Base-by-base conservation (phyloP, 2,329 filamentous ascomycete species). In the Colletotrichum tofieldiae region DNA sequence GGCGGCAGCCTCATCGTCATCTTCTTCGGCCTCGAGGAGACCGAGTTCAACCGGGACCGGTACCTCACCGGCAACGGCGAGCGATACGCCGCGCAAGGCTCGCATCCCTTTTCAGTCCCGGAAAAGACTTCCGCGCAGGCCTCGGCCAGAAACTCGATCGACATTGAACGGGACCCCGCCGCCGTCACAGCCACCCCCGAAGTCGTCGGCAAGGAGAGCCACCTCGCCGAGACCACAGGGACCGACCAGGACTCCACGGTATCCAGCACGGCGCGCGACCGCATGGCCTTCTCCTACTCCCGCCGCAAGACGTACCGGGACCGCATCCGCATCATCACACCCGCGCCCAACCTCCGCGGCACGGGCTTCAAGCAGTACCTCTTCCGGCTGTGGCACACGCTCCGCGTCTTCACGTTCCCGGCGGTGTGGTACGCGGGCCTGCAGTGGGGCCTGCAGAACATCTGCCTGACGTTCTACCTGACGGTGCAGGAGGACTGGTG, bases 371-470 rank as follows among this genome's bases (percentile, higher is more conserved):
- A 83, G 75, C 88, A 90, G 75, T 91, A 90, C 74, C 78, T 84
- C 37, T 77, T 81, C 51, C 87, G 88, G 2, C 81, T 90, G 2
- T 86, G 85, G 75, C 86, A 90, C 74, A 90, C 86, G 0, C 79
- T 90, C 62, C 85, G 87, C n/a, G 81, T 90, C 52, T 90, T 90
- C 76, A 83, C 84, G 1, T 90, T 90, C 71, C 88, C 88, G 0
- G 88, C 88, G 1, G 87, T 90, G 12, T 83, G 88, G 73, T 90
- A 86, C 73, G 87, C 87, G 3, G 88, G 88, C 11, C 78, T 90
- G 32, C 88, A 90, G 76, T 90, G 88, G 88, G 88, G 88, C 5
- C 82, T 87, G 39, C 89, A 90, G 77, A 88, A 90, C 74, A 87
- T 88, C n/a, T 90, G 88, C 79, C 79, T 91, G 29, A 87, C 86